Conservation (phyloP, 805 yeast genomes). For the Teunomyces stri region DNA sequence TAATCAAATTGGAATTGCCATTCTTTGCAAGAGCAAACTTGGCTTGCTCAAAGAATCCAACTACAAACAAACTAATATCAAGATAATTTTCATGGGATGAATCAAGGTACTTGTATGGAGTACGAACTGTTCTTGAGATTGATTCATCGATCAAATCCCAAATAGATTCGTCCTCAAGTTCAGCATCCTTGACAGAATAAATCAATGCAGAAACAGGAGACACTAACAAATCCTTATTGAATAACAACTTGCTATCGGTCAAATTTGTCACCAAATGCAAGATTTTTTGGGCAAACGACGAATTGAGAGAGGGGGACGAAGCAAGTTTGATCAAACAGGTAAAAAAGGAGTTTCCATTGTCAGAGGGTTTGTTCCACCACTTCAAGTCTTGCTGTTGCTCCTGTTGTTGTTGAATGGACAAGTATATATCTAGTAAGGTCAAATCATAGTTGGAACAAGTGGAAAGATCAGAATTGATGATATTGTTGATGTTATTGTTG, state of each 20-base stretch:
- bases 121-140: constrained; percentile 61
- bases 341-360: constrained; percentile 54
- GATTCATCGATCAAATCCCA: constrained; percentile 76
- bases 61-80: constrained; percentile 32
- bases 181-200: neutral
- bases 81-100: constrained; percentile 26
- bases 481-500: constrained; percentile 15
- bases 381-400: constrained; percentile 44
- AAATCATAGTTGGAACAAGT: constrained; percentile 49
- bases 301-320: constrained; percentile 9
- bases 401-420: constrained; percentile 56
- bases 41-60: constrained; percentile 62
- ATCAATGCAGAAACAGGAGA: constrained; percentile 58
- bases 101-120: constrained; percentile 88
- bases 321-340: constrained; percentile 58
- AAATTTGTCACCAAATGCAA: constrained; percentile 49
- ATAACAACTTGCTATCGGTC: constrained; percentile 51
- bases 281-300: constrained; percentile 39
- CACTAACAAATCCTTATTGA: constrained; percentile 47
- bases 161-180: constrained; percentile 25
- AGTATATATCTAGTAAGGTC: constrained; percentile 54
- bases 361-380: constrained; percentile 70
- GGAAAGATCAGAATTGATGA: constrained; percentile 12
- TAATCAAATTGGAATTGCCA: constrained; percentile 19
- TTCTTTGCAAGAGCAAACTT: constrained; percentile 42